Base-by-base conservation (phyloP, 192 early-diverging fungal genomes). In the Coemansia sp. region DNA sequence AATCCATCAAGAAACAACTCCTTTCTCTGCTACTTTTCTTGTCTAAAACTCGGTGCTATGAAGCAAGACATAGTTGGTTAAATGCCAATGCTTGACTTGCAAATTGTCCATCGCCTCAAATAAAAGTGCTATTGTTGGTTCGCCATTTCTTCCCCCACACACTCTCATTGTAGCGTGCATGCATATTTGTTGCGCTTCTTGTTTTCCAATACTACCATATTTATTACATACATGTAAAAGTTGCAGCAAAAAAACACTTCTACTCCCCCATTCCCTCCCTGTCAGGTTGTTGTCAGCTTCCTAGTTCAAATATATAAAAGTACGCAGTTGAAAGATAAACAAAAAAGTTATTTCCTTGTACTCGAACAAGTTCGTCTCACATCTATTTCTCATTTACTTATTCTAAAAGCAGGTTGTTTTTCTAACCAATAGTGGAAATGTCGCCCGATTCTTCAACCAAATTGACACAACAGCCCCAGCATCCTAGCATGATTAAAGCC, bases 391-490 rank as follows among this genome's bases (percentile, higher is more conserved):
- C 5, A 15, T 48, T 1, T 48, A 48, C 46, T 48, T 48, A 16
- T 20, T 48, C n/a, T 30, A 30, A 30, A 30, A 30, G 30, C 3
- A 30, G 30, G 30, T 30, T 30, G 1, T 15, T 48, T 7, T 49
- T 14, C 8, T 26, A 53, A 26, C 12, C 23, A 53, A 53, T 26
- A 26, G 51, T 18, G 35, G 35, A 36, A 20, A 59, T 59, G 57
- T 59, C 57, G 18, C 57, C 57, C 33, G 35, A 59, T 38, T 36
- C 35, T 4, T 36, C 57, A 6, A 38, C 57, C 26, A 59, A 16
- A 10, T 26, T 59, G 6, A 36, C 57, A 34, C 57, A 59, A 39
- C 62, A 63, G 45, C 62, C 33, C 24, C 62, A 45, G 16, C n/a
- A 33, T 30, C 39, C 46, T 8, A 14, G 16, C 41, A 58, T 48